Percentiles rank a stretch among this genome's conserved stretches.
phyloP scores from a whole-genome alignment of 129 eudicot species.

The Flaveria ramosissima region DNA sequence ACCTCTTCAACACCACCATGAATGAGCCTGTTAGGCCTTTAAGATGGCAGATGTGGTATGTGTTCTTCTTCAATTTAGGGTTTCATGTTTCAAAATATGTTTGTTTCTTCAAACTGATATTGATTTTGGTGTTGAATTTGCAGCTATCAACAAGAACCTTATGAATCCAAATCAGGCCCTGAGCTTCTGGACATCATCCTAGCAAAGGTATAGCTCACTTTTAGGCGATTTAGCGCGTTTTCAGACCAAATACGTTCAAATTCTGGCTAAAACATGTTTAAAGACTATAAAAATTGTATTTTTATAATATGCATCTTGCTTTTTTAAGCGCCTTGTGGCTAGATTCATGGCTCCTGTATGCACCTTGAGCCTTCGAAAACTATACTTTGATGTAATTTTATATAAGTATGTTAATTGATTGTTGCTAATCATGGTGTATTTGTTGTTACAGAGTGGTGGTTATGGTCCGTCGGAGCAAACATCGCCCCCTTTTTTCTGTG shows the following conservation, averaged over 20 bases:
- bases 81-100: not conserved
- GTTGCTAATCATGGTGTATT: not conserved
- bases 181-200: constrained; percentile 91
- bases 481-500: constrained; percentile 93
- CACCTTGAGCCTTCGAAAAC: too few relatives aligned
- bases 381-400: not conserved
- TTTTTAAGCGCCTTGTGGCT: too few relatives aligned
- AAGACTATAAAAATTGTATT: too few relatives aligned
- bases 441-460: constrained; percentile 56
- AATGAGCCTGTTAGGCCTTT: constrained; percentile 53
- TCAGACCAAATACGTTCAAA: too few relatives aligned
- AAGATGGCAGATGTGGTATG: constrained; percentile 75
- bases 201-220: constrained; percentile 51
- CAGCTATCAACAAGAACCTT: constrained; percentile 76
- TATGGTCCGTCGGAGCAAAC: constrained; percentile 54
- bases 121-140: not conserved
- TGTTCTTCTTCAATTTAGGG: not conserved
- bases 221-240: too few relatives aligned
- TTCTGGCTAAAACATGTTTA: too few relatives aligned
- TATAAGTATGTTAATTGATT: not conserved
- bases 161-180: constrained; percentile 75
- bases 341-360: too few relatives aligned
- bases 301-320: too few relatives aligned
- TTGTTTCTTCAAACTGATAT: not conserved
- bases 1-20: constrained; percentile 35